Evolutionary conservation across 306 rosid species (phyloP).

Genomic region (Crataegus laevigata): DNA sequence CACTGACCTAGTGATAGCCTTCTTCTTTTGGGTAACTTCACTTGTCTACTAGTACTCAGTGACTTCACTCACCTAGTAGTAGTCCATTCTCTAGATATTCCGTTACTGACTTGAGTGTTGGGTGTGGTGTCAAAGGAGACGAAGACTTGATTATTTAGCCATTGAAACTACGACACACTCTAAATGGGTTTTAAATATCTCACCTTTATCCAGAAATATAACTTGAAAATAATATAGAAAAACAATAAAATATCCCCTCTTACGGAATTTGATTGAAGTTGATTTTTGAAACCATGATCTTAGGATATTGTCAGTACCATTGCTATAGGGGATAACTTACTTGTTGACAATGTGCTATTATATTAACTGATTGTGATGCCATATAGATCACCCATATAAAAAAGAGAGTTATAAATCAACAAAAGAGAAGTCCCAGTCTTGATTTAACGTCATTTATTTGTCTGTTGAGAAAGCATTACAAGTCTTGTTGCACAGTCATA

Average conservation of each 20-base stretch:
- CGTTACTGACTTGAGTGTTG: neutral
- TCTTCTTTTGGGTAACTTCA: neutral
- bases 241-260: neutral
- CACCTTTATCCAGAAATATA: neutral
- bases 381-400: no score
- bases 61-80: neutral
- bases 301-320: no score
- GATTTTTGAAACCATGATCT: neutral
- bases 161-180: neutral
- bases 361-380: neutral
- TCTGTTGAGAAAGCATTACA: neutral
- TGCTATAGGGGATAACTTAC: no score
- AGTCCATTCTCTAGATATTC: neutral
- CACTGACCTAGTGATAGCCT: neutral
- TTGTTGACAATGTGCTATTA: neutral
- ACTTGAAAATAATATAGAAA: no score
- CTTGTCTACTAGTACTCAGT: neutral
- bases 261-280: neutral
- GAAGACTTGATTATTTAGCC: neutral
- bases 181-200: neutral
- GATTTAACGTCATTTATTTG: neutral
- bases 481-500: neutral
- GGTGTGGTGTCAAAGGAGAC: neutral
- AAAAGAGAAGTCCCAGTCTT: neutral
- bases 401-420: neutral